Base-by-base conservation (phyloP, 2,329 filamentous ascomycete genomes). In the Trichoderma oligosporum region DNA sequence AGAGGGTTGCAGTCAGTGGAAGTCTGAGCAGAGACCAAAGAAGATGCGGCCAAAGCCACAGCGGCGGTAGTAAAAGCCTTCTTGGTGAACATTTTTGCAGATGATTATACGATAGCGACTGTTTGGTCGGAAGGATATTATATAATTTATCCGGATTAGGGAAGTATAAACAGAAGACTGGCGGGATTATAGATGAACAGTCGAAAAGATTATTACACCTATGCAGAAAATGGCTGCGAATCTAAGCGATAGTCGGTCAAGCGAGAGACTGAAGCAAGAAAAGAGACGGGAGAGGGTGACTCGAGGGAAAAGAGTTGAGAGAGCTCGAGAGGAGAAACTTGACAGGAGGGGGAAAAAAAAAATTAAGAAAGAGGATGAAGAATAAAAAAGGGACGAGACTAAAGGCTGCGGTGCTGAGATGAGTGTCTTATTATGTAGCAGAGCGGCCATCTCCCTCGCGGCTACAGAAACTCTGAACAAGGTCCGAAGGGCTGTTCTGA, bases 1-100 rank as follows among this genome's bases (percentile, higher is more conserved):
- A 75, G 71, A 48, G 82, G 82, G 68, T 84, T 76, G 70, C 82
- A 84, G 11, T 67, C 66, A n/a, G 80, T 82, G 65, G 65, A 77
- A 60, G 82, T 84, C 75, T 84, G 82, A 56, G 79, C 81, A 60
- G 77, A 72, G 58, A 75, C 80, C 63, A 82, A 63, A 60, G 71
- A 66, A 39, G 77, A 74, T 60, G 80, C 74, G 63, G 79, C 76
- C 12, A 83, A 71, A 61, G 76, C 74, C 73, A 80, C 67, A 33
- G 75, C 71, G 53, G 78, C 73, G 60, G 73, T 65, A 56, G 75
- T 73, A 59, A 80, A 59, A 53, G 77, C 48, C 68, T 78, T 49
- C 68, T 78, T 81, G 71, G 75, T 70, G 61, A 80, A 66, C 72
- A 74, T 74, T 59, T 58, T 67, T 59, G 52, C 31, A 16, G 16